Base-by-base conservation (phyloP, 2,329 filamentous ascomycete species). In the Huntiella bhutanensis region DNA sequence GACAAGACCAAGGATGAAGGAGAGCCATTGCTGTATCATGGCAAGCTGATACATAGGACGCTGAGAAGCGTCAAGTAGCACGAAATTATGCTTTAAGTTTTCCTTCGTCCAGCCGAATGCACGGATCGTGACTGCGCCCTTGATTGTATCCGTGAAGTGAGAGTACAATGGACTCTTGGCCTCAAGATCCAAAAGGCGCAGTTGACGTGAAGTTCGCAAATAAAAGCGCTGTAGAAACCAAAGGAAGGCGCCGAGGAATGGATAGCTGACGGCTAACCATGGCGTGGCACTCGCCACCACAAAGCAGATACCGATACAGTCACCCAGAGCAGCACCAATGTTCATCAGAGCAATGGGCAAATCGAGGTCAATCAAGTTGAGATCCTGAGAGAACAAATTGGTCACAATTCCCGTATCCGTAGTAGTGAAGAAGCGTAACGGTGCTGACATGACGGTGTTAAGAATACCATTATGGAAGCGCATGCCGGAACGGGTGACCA, bases 121-220 rank as follows among this genome's bases (percentile, higher is more conserved):
- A 12, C 74, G 64, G 19, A 77, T 62, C 0, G 73, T 77, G 0
- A 64, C 60, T 0, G 76, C 55, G 0, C 74, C 74, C 33, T 65
- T 65, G 37, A 75, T 63, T 2, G 67, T 70, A 51, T 76, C 72
- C 16, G 68, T 61, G 52, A 76, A 77, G 49, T 75, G 63, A 0
- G 64, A 58, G 51, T 71, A 75, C 0, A 77, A 58, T 0, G 73
- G 73, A 1, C 68, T 68, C 52, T 78, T 77, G 1, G 70, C 66
- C 55, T 80, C 75, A 1, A 80, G 63, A 40, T 79, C 75, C 8
- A 80, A 56, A 15, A 75, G 63, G 42, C 75, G 65, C 5, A 80
- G 55, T 54, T 79, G 75, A 0, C 73, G 61, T 1, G 73, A 77
- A 0, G 74, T 79, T 0, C 70, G 63, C 2, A 79, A 62, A 52